Conservation (phyloP, 1,284 basidiomycete species). For the Neolentinus lepideus region DNA sequence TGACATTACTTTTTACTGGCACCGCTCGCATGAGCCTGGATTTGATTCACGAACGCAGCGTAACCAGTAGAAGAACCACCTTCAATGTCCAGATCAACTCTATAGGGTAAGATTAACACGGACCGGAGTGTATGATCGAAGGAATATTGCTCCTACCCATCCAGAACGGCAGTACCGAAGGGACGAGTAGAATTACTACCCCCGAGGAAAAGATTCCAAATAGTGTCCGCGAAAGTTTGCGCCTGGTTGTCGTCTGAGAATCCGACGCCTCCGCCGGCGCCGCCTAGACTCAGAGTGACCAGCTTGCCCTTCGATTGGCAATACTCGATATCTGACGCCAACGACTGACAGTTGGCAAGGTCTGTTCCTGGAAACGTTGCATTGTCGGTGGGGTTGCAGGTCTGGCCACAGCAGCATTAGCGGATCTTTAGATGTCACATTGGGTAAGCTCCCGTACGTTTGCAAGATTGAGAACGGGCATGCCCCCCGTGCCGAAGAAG, state of each 20-base stretch:
- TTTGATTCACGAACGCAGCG: conserved; percentile 49
- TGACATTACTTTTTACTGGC: conserved; percentile 43
- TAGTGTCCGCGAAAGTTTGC: conserved; percentile 44
- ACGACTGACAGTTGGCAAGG: conserved; percentile 44
- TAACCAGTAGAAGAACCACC: conserved; percentile 49
- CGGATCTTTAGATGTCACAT: background rate
- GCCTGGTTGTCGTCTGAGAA: conserved; percentile 49
- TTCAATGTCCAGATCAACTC: conserved; percentile 64
- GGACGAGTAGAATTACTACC: conserved; percentile 51
- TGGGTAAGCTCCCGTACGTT: conserved; percentile 31
- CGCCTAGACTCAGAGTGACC: conserved; percentile 38
- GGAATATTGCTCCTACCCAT: conserved; percentile 37
- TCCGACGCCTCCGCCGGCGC: conserved; percentile 44
- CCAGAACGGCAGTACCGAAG: conserved; percentile 55
- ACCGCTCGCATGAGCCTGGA: conserved; percentile 41
- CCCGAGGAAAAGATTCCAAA: conserved; percentile 60
- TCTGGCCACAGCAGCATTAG: conserved; percentile 23
- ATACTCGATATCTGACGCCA: conserved; percentile 47
- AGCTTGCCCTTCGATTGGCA: conserved; percentile 61
- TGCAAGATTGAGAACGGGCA: conserved; percentile 54
- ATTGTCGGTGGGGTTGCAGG: conserved; percentile 47
- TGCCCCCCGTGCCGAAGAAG: conserved; percentile 52
- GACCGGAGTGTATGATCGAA: background rate
- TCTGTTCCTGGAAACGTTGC: conserved; percentile 49
- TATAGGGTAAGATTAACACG: conserved; percentile 16